Evolutionary conservation across 768 basidiomycete species (phyloP), one percentile per base, ranked within the genome.

Genomic region (Rhodotorula paludigena): DNA sequence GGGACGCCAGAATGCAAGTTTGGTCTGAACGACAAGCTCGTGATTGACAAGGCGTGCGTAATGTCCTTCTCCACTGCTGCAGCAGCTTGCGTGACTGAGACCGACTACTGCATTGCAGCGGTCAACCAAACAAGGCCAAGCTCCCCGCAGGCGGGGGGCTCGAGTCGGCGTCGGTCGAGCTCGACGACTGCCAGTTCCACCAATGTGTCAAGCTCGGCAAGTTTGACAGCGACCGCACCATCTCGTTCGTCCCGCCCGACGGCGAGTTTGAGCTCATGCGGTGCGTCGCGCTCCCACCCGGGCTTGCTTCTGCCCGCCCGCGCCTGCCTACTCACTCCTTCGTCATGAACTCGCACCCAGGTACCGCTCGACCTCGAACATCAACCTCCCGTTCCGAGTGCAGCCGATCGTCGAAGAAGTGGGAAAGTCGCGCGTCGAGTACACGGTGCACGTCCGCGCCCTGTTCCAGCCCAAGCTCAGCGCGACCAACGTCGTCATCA

Each of bases 1-100:
- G 96, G 96, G 21, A 94, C 90, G 21, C 96, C 96, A 0, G 96
- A 99, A 76, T 98, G 96, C 83, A 97, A 97, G 78, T 98, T 99
- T 73, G 96, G 96, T 20, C 82, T 99, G 70, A 99, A 99, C 75
- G 96, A 98, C 80, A 98, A 98, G 79, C 84, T 98, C 32, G 92
- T 98, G 32, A 88, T 98, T 55, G 92, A 96, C 82, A 76, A 82
- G 78, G 44, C 78, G 81, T 82, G 30, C 82, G 84, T 58, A 75
- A 74, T 53, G 41, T 21, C 39, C 20, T 15, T 49, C 51, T 56
- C 55, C 41, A 25, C 32, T 41, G 59, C 28, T 11, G n/a, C n/a
- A n/a, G n/a, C n/a, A n/a, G n/a, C n/a, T n/a, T n/a, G n/a, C n/a
- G 20, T 38, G 4, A 39, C 23, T n/a, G 11, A 41, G 41, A 41